Evolutionary conservation across 345 rosid species (phyloP).

Genomic region (Garcia nutans): DNA sequence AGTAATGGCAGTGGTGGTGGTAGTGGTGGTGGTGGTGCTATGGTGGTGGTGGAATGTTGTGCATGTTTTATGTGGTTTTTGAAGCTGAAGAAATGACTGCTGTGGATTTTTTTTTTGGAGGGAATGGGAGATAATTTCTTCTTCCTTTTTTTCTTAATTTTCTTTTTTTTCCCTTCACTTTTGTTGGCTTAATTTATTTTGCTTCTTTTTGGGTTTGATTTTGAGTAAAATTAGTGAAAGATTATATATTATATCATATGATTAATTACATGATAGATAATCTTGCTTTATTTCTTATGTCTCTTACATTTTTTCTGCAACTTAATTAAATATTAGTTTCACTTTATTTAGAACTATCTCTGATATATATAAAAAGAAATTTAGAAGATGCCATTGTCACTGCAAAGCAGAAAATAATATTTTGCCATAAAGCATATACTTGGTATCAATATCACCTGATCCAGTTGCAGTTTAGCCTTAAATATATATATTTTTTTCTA

Average conservation of each 20-base stretch:
- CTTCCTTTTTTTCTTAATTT: background rate
- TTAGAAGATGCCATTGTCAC: too few relatives aligned
- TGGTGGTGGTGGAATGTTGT: constrained; percentile 49
- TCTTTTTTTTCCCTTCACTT: background rate
- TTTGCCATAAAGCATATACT: too few relatives aligned
- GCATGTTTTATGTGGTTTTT: constrained; percentile 73
- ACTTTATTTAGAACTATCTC: too few relatives aligned
- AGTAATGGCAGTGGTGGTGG: background rate
- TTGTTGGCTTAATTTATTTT: too few relatives aligned
- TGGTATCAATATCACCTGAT: too few relatives aligned
- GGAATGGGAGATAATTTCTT: background rate
- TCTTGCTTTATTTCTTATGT: background rate
- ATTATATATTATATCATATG: too few relatives aligned
- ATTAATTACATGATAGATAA: background rate
- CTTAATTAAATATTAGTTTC: background rate
- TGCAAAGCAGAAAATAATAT: too few relatives aligned
- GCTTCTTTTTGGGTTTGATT: background rate
- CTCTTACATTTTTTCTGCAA: too few relatives aligned
- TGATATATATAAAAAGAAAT: too few relatives aligned
- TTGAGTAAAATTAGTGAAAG: background rate
- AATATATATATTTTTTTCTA: too few relatives aligned
- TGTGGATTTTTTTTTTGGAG: too few relatives aligned
- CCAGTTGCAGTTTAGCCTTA: too few relatives aligned
- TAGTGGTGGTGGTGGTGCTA: background rate
- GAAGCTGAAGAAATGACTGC: constrained; percentile 74